Base-by-base conservation (phyloP, 768 basidiomycete genomes). In the Podaxis sp. region DNA sequence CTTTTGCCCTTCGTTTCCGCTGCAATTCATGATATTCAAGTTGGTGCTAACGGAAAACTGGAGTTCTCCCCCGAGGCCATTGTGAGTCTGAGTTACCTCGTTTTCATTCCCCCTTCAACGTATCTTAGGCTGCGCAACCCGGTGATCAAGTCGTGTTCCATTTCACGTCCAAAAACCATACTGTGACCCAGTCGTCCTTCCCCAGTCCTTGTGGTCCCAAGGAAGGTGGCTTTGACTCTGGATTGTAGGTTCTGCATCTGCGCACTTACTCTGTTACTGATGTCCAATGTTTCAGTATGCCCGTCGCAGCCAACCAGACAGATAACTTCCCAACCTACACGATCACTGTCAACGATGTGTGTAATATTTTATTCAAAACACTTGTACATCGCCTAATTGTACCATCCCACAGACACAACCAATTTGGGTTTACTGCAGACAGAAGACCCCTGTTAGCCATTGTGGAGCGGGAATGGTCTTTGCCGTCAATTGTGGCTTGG, bases 391-490 rank as follows among this genome's bases (percentile, higher is more conserved):
- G 22, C 17, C 26, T 28, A 9, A 59, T 38, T 52, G 13, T 22
- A 12, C 22, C 22, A 48, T 46, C 9, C 59, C 61, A 36, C 61
- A 85, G 84, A 84, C 82, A 6, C 67, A 79, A 40, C 86, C 86
- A 3, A 74, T 85, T 40, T 87, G 86, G 87, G 75, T 86, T 3
- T 82, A 81, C 76, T 88, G 87, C 70, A 73, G 72, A 48, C 87
- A 88, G 66, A 75, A 78, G 44, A 83, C 81, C 2, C 75, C 85
- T 4, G 75, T 71, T 39, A 81, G 78, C 63, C 87, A 89, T 71
- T 88, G 87, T 66, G 85, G 85, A 59, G 67, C 74, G 64, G 87
- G 86, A 67, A 88, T 89, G 86, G 85, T 89, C 48, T 87, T 87
- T 69, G 81, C 85, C 19, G 80, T 87, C 69, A 88, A 89, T 74